Evolutionary conservation across 164 flowering plant genomes (phyloP).

Genomic region (Macadamia tetraphylla): DNA sequence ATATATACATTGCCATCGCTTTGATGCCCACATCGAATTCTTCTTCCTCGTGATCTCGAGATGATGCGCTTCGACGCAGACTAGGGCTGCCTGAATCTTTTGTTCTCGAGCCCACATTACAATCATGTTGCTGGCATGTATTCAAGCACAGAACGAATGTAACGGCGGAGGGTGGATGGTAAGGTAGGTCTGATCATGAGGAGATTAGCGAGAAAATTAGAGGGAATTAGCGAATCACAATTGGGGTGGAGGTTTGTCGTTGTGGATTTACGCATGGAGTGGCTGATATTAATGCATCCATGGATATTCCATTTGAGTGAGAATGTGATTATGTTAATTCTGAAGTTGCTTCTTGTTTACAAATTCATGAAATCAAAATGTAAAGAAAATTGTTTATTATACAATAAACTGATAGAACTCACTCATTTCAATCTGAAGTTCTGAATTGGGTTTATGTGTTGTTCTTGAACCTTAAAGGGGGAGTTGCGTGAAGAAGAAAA

Average conservation of each 20-base stretch:
- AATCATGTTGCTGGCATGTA: slow-evolving; percentile 63
- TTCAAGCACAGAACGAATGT: slow-evolving; percentile 56
- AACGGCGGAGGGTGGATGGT: slow-evolving; percentile 48
- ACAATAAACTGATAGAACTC: too few relatives aligned
- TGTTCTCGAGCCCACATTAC: slow-evolving; percentile 23
- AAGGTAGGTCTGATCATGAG: slow-evolving; percentile 41
- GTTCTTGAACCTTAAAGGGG: too few relatives aligned
- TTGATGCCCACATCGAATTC: slow-evolving; percentile 33
- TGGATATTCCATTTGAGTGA: background rate
- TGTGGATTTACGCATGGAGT: slow-evolving; percentile 66
- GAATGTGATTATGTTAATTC: too few relatives aligned
- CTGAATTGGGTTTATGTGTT: too few relatives aligned
- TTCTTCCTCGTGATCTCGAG: slow-evolving; percentile 42
- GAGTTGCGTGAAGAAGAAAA: too few relatives aligned
- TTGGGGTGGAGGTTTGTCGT: slow-evolving; percentile 57
- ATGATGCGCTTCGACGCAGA: slow-evolving; percentile 27
- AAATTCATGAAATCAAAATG: too few relatives aligned
- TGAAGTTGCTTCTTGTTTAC: too few relatives aligned
- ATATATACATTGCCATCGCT: slow-evolving; percentile 39
- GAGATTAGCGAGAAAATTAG: slow-evolving; percentile 66
- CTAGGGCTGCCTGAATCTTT: slow-evolving; percentile 7
- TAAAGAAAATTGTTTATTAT: too few relatives aligned
- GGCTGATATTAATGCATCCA: slow-evolving; percentile 3
- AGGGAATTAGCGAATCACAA: slow-evolving; percentile 52
- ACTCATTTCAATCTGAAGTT: too few relatives aligned